Evolutionary conservation across 768 basidiomycete species (phyloP), one percentile per base, ranked within the genome.

Genomic region (Sutorius australiensis): DNA sequence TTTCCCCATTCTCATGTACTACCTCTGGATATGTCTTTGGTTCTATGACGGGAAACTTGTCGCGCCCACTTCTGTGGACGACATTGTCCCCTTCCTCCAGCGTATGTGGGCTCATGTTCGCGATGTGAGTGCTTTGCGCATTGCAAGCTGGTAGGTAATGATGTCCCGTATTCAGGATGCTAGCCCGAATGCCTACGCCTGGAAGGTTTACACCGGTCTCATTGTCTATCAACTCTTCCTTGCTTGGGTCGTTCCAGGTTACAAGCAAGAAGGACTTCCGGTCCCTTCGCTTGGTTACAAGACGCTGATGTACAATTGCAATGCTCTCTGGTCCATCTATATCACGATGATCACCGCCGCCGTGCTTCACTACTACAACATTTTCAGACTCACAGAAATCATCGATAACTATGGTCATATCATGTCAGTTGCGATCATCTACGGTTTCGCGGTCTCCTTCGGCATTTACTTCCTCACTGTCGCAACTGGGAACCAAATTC

Each of bases 1-100:
- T 43, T 99, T 99, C 67, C 97, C 97, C 0, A 70, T 87, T 24
- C 79, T 98, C 56, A 98, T 99, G 94, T 99, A 97, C 71, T 99
- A 98, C 75, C 81, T 98, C 57, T 98, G 93, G 92, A 92, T 92
- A 53, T 99, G 97, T 66, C 80, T 98, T 33, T 92, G 88, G 84
- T 95, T 95, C 71, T 94, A 98, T 66, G 88, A 97, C 59, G 97
- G 97, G 38, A 79, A 80, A 58, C 75, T 94, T 33, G 81, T 87
- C 8, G 69, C 77, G 57, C 94, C 93, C 1, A 72, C 71, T 13
- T 88, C 88, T 8, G 53, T 80, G 28, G 82, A 81, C 27, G 89
- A 91, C 53, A 77, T 94, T 37, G 58, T 75, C 54, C 92, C 94
- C 1, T 95, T 94, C 76, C 67, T 97, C 24, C 64, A 69, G 50